Conservation (phyloP, 2,329 filamentous ascomycete species). For the Scedosporium boydii region DNA sequence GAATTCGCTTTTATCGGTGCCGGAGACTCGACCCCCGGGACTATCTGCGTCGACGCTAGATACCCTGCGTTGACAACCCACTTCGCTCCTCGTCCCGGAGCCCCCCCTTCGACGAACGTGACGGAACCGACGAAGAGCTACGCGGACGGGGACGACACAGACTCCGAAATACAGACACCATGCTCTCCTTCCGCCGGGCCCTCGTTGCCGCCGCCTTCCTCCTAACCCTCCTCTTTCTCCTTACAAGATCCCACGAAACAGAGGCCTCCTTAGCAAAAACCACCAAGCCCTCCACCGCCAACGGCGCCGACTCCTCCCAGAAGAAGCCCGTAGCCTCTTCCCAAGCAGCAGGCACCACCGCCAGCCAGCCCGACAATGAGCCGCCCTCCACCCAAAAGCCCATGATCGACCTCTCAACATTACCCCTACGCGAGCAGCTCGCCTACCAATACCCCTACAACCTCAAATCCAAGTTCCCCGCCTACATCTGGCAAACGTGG, state of each 20-base stretch:
- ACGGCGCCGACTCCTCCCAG: constrained; percentile 10
- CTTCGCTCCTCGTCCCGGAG: too few relatives aligned
- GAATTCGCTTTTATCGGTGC: not conserved
- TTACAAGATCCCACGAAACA: constrained; percentile 49
- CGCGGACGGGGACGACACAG: not conserved
- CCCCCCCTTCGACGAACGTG: too few relatives aligned
- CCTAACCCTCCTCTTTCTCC: constrained; percentile 59
- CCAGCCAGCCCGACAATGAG: constrained; percentile 9
- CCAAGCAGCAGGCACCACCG: constrained; percentile 6
- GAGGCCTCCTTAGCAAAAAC: constrained; percentile 20
- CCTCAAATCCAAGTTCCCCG: constrained; percentile 78
- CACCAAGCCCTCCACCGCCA: constrained; percentile 15
- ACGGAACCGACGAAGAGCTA: not conserved
- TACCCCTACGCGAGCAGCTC: constrained; percentile 70
- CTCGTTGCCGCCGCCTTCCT: constrained; percentile 61
- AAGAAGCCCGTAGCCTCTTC: constrained; percentile 13
- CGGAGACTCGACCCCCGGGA: too few relatives aligned
- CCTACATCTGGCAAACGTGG: constrained; percentile 99
- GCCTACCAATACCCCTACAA: constrained; percentile 94
- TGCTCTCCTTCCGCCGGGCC: constrained; percentile 73
- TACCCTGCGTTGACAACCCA: too few relatives aligned
- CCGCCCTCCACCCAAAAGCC: constrained; percentile 40
- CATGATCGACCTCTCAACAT: constrained; percentile 59
- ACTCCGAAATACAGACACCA: constrained; percentile 22
- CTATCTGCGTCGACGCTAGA: too few relatives aligned